Evolutionary conservation across 78 protist genomes (phyloP).

Genomic region (Pigoraptor vietnamica): DNA sequence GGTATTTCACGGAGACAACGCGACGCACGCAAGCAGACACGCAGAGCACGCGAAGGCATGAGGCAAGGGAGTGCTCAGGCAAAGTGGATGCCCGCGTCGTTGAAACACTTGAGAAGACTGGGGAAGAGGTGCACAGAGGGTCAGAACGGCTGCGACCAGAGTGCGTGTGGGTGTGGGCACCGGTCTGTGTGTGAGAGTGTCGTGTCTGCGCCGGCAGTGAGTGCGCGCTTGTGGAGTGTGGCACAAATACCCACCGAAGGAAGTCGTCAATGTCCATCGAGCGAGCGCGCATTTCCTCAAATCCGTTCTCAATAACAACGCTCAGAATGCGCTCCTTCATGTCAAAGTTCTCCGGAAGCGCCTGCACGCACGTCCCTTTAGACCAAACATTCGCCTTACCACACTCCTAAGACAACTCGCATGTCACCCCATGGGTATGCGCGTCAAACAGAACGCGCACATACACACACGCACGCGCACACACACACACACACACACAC

Average conservation of each 20-base stretch:
- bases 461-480: no score
- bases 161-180: no score
- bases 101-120: conserved; percentile 9
- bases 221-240: no score
- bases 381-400: no score
- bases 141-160: no score
- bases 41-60: not conserved
- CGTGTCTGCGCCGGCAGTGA: no score
- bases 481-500: no score
- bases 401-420: no score
- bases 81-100: conserved; percentile 26
- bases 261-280: conserved; percentile 85
- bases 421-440: no score
- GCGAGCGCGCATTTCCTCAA: conserved; percentile 64
- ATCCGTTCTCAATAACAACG: conserved; percentile 36
- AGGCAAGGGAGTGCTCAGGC: not conserved
- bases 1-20: not conserved
- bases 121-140: no score
- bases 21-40: not conserved
- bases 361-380: not conserved
- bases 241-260: conserved; percentile 48
- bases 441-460: no score
- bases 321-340: not conserved
- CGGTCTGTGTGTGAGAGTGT: not conserved
- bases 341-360: not conserved